Base-by-base conservation (phyloP, 2,329 filamentous ascomycete species). In the Microascus cirrosus region DNA sequence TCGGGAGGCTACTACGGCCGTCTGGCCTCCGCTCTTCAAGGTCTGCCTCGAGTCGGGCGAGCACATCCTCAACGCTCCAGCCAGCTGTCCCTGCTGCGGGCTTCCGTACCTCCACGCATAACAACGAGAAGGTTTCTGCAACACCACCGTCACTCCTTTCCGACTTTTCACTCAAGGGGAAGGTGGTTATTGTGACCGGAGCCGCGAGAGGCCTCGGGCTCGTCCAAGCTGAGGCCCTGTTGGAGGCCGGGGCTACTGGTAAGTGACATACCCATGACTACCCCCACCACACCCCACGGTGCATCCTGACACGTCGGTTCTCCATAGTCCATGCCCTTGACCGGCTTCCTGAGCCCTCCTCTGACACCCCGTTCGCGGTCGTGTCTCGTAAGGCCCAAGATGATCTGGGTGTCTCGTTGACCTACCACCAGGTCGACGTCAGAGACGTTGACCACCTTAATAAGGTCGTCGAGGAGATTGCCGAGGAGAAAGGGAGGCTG, bases 351-450 rank as follows among this genome's bases (percentile, higher is more conserved):
- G 74, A 79, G 61, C 84, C 84, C 1, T 59, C 60, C 36, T 55
- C 64, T 24, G 69, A 74, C 12, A 75, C 83, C 2, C 78, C 84
- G 59, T 94, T 92, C 70, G 78, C 79, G 59, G 72, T 74, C 45
- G 78, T 92, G 58, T 84, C 86, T 56, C 74, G 80, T 61, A 79
- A 82, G 56, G 87, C 87, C 45, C 73, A 74, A 36, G 73, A 79
- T 53, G 82, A 87, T 66, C 77, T 90, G n/a, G 81, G 78, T 63
- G 86, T 84, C 1, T 80, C 79, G 54, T 71, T 94, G 51, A 78
- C 84, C 57, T 95, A 95, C 75, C 84, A 86, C 66, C 83, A 86
- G 62, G 82, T 92, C 60, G 91, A 96, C 67, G 89, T 95, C 20
- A 83, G 89, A 34, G 84, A 94, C 66, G 84, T 86, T 24, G 74